Base-by-base conservation (phyloP, 495 filamentous ascomycete genomes). In the Trichoderma reesei region DNA sequence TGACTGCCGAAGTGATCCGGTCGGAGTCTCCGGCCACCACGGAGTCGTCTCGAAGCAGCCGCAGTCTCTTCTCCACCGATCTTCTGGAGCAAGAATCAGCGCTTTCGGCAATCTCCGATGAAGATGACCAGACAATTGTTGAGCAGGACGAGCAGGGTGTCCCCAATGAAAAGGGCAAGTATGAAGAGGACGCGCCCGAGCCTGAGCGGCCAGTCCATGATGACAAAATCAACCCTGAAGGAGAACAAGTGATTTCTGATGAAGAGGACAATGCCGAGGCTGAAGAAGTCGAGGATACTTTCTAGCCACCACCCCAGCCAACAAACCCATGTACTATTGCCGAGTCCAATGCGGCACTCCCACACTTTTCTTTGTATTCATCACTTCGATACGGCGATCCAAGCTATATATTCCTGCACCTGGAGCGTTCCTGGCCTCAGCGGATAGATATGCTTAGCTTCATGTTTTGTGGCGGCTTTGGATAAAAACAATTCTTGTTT, bases 51-150 rank as follows among this genome's bases (percentile, higher is more conserved):
- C 78, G 65, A 82, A 82, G 68, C 79, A 79, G 64, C 64, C 75
- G 48, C 75, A 76, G 64, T 74, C 76, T 66, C 73, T 85, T 63
- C 77, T 85, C 11, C 82, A 83, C 69, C 71, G 82, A 60, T 76
- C 82, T 10, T 82, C 82, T 16, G 83, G 82, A 44, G 83, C 82
- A 26, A 71, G 83, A 64, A 84, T 85, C 68, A 82, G 79, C 64
- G 82, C 83, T 36, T 75, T 84, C 7, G 83, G 83, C 26, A 72
- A 76, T 66, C 72, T 74, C 51, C 75, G 77, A 59, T 75, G 70
- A 60, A 61, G 39, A 18, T 39, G 37, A 39, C 18, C 16, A 20
- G 37, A 39, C 37, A 5, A 10, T 5, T 4, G 37, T 39, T 39
- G 37, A 39, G 37, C 37, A 39, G 37, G 37, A 10, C 10, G 37